Base-by-base conservation (phyloP, 2,329 filamentous ascomycete species). In the Trichoderma afroharzianum region DNA sequence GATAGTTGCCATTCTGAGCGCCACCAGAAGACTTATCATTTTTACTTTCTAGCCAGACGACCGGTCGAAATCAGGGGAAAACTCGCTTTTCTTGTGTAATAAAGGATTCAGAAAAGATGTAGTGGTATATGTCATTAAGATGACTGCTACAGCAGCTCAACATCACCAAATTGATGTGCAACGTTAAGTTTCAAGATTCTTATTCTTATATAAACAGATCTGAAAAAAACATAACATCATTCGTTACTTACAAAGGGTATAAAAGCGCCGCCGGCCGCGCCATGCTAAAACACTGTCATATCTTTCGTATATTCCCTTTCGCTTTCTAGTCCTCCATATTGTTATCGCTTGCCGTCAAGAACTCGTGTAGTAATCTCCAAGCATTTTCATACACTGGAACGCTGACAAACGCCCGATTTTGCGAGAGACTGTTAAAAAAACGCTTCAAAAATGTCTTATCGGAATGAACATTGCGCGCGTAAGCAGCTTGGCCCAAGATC, bases 401-500 rank as follows among this genome's bases (percentile, higher is more conserved):
- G 32, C 50, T 67, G 4, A 50, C 50, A 55, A 67, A 67, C 3
- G 63, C 28, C 3, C 63, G 63, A 39, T 39, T 67, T 36, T 55
- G 30, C 14, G 63, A 67, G 3, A 67, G 21, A 21, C 47, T 67
- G n/a, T 55, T 21, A 30, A 67, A 67, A 26, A 67, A 68, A 50
- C 26, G 36, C 64, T 43, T 68, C n/a, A 59, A 47, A 30, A 68
- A 68, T 61, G 55, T 36, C n/a, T 47, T 68, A 30, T 59, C 64
- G 2, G 53, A 32, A 32, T 28, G n/a, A n/a, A 47, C 24, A 14
- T 59, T 67, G 32, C 47, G 30, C 14, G 47, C 39, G 3, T 55
- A 57, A 3, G 63, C 63, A 24, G 63, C 63, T 18, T 53, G 63
- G 47, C 63, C 63, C 2, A 67, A 4, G 21, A 67, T 67, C 32